These are phyloP conservation scores for Penicillium sp. DNA, from an alignment of 2,329 filamentous ascomycete genomes.

Conservation along the genomic window DNA sequence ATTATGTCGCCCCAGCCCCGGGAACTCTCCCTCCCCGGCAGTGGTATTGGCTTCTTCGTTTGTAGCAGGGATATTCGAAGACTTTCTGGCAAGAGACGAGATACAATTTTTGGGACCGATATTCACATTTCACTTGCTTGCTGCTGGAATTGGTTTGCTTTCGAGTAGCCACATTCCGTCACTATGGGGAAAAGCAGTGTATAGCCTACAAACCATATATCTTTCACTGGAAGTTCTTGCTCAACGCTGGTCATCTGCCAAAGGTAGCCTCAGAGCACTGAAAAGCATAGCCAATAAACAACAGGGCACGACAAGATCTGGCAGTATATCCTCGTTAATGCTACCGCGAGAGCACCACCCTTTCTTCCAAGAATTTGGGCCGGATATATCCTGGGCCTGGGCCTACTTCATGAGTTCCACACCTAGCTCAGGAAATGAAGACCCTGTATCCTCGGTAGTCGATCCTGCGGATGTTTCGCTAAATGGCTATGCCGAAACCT, in stretches of 20 bases:
- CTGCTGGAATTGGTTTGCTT: slow-evolving; percentile 30
- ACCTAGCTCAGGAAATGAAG: neutral
- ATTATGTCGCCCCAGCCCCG: slow-evolving; percentile 36
- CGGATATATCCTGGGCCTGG: slow-evolving; percentile 32
- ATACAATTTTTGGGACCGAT: slow-evolving; percentile 48
- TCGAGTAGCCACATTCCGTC: slow-evolving; percentile 38
- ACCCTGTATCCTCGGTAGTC: slow-evolving; percentile 1
- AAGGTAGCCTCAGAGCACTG: slow-evolving; percentile 29
- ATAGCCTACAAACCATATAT: slow-evolving; percentile 29
- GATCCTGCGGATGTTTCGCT: neutral
- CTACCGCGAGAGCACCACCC: slow-evolving; percentile 27
- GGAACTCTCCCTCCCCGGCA: slow-evolving; percentile 39
- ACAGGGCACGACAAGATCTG: neutral
- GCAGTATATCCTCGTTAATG: neutral
- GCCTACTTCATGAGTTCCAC: slow-evolving; percentile 19
- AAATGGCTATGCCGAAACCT: slow-evolving; percentile 17
- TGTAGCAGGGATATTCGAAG: slow-evolving; percentile 49
- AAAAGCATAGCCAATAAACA: slow-evolving; percentile 30
- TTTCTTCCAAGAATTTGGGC: slow-evolving; percentile 30
- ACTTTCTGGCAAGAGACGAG: slow-evolving; percentile 50
- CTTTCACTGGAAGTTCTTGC: slow-evolving; percentile 31
- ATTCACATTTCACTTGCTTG: slow-evolving; percentile 50
- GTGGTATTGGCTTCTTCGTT: slow-evolving; percentile 49
- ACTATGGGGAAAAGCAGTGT: slow-evolving; percentile 25
- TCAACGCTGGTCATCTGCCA: slow-evolving; percentile 35